Evolutionary conservation across 1,139 yeast genomes (phyloP).

Genomic region (Candida sp.): DNA sequence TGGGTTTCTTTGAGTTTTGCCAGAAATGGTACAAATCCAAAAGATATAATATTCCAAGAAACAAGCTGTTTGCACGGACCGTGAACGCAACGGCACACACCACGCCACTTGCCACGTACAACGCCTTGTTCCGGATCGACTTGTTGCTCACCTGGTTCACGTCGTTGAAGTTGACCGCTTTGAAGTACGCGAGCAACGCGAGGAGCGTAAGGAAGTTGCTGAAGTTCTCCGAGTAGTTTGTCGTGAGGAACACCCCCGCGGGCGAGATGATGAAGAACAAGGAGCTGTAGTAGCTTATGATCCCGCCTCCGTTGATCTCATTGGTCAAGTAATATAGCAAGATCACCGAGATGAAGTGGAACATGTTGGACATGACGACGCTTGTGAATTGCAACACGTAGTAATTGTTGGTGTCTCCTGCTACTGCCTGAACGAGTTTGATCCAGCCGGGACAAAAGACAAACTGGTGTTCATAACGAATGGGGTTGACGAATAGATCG

Average conservation of each 20-base stretch:
- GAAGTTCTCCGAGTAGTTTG: slow-evolving; percentile 79
- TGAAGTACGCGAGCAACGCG: slow-evolving; percentile 59
- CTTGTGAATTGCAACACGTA: slow-evolving; percentile 50
- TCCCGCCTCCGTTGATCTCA: slow-evolving; percentile 8
- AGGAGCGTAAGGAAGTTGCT: slow-evolving; percentile 69
- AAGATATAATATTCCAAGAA: slow-evolving; percentile 71
- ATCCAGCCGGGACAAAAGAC: slow-evolving; percentile 90
- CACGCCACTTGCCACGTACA: slow-evolving; percentile 60
- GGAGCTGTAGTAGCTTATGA: slow-evolving; percentile 41
- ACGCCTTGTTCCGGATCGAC: slow-evolving; percentile 14
- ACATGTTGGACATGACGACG: slow-evolving; percentile 51
- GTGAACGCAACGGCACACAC: slow-evolving; percentile 61
- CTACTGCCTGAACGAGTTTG: slow-evolving; percentile 43
- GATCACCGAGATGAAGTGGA: slow-evolving; percentile 55
- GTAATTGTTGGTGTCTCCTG: slow-evolving; percentile 25
- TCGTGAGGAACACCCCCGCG: slow-evolving; percentile 79
- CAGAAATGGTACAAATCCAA: slow-evolving; percentile 50
- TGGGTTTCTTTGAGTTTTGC: slow-evolving; percentile 15
- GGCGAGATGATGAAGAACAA: slow-evolving; percentile 66
- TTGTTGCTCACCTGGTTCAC: slow-evolving; percentile 19
- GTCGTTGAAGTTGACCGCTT: slow-evolving; percentile 28
- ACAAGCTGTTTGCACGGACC: slow-evolving; percentile 75
- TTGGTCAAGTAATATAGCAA: slow-evolving; percentile 56
- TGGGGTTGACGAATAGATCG: slow-evolving; percentile 54
- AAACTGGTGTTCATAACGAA: slow-evolving; percentile 82